Evolutionary conservation across 2,329 filamentous ascomycete species (phyloP), one percentile per base, ranked within the genome.

Genomic region (Emergomyces orientalis): DNA sequence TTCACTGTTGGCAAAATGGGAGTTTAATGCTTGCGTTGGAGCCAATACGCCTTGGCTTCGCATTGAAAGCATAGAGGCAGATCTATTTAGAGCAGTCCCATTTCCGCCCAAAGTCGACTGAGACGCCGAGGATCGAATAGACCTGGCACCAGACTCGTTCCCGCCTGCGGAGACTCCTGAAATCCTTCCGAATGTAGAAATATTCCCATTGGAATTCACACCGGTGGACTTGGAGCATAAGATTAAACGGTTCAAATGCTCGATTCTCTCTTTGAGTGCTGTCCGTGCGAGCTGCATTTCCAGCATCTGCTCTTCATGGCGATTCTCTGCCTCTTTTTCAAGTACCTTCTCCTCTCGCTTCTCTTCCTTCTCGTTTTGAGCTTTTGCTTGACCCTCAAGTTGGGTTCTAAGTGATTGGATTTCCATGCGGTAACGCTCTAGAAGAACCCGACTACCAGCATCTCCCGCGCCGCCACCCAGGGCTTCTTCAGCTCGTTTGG

Each of bases 261-360:
- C 92, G 69, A 99, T 99, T 37, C 94, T 88, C 79, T 99, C 94
- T 75, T 97, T 99, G 62, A 99, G 79, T 0, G 94, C 94, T 0
- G 94, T 99, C 51, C 94, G 86, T 39, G 94, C 94, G 56, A 99
- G 83, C 74, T 99, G 94, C 90, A 99, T 97, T 76, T 99, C 94
- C 62, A 99, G 82, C 84, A 99, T 93, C 75, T 99, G 94, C 78
- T 97, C 94, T 72, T 97, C 92, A 69, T 97, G 94, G 47, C 91
- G 86, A 68, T 90, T 85, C 68, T 91, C 87, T 8, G 89, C 89
- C 75, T 97, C 90, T 69, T 88, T 85, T 73, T 94, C 86, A 58
- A 86, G 84, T 64, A 88, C 83, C 59, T 83, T 84, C 30, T 80
- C 77, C 63, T 81, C 82, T 11, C 41, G 25, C 51, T 62, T 64